Conservation (phyloP, 2,329 filamentous ascomycete genomes). For the Periglandula ipomoeae region DNA sequence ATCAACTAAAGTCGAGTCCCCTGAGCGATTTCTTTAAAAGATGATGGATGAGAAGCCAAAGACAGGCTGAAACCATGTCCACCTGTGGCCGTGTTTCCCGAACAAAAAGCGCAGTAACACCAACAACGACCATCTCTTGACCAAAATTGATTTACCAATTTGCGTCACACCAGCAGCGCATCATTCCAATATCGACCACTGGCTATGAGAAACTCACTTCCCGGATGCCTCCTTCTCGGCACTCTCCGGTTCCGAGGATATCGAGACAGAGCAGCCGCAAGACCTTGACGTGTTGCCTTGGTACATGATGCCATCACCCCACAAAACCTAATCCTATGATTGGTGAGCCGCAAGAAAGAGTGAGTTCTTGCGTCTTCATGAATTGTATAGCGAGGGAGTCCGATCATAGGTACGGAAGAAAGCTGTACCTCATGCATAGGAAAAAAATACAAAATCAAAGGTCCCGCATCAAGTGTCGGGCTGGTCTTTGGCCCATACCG, state of each 20-base stretch:
- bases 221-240: background rate
- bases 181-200: background rate
- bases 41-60: background rate
- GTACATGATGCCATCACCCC: too few relatives aligned
- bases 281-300: background rate
- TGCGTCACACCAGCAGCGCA: background rate
- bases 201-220: background rate
- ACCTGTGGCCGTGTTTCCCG: background rate
- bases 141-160: background rate
- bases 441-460: background rate
- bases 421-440: background rate
- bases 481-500: background rate
- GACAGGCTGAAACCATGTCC: background rate
- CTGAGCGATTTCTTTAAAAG: background rate
- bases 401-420: background rate
- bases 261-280: background rate
- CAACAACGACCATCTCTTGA: constrained; percentile 2
- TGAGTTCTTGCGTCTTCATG: background rate
- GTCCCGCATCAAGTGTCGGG: background rate
- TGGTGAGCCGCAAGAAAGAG: background rate
- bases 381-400: background rate
- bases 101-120: background rate
- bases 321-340: too few relatives aligned
- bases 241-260: background rate
- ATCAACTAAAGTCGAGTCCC: background rate